Conservation (phyloP, 2,329 filamentous ascomycete species). For the Neurospora crassa region DNA sequence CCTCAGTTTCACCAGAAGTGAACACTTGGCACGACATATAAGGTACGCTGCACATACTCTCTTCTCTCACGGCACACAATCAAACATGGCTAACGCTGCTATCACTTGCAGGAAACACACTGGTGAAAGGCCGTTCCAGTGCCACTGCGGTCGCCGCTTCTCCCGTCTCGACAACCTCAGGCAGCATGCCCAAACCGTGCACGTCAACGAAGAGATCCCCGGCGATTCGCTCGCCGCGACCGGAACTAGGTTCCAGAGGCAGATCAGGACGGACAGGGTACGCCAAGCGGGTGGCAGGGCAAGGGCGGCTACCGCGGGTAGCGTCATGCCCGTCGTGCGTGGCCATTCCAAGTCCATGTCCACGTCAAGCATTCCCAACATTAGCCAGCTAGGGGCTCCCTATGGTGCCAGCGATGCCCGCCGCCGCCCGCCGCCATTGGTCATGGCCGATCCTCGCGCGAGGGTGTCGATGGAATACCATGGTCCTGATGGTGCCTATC, state of each 20-base stretch:
- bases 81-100: conserved; percentile 15
- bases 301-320: conserved; percentile 68
- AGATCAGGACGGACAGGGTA: conserved; percentile 80
- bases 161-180: conserved; percentile 90
- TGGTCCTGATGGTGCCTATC: conserved; percentile 55
- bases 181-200: conserved; percentile 95
- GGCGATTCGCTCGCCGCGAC: conserved; percentile 87
- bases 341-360: conserved; percentile 83
- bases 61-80: background rate
- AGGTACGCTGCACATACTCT: conserved; percentile 42
- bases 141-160: conserved; percentile 87
- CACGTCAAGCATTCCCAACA: conserved; percentile 72
- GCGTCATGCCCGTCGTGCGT: conserved; percentile 58
- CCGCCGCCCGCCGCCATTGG: conserved; percentile 68
- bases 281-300: conserved; percentile 63
- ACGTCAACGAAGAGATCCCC: conserved; percentile 95
- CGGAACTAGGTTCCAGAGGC: conserved; percentile 82
- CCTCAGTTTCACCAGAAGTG: conserved; percentile 89
- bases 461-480: conserved; percentile 61
- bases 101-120: conserved; percentile 70
- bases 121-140: conserved; percentile 91
- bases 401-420: conserved; percentile 60
- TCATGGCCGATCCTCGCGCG: conserved; percentile 63
- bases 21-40: conserved; percentile 91
- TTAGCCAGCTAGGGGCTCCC: conserved; percentile 54